These are phyloP conservation scores for Pythium periplocum DNA, from an alignment of 352 stramenopile genomes.

Conservation along the genomic window DNA sequence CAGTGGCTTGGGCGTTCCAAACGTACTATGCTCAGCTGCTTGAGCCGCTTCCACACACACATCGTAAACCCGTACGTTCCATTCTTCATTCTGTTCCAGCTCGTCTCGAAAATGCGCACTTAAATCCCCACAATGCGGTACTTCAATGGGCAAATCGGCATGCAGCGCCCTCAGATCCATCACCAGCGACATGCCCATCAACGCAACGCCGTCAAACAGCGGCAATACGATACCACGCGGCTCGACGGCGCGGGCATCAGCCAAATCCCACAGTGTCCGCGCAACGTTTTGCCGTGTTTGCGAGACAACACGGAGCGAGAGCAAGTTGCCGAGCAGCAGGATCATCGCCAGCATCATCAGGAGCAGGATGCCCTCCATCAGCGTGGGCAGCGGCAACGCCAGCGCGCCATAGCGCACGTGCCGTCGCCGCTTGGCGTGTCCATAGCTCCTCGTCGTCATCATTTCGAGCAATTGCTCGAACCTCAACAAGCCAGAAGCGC, in stretches of 20 bases:
- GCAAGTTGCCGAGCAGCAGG: constrained; percentile 13
- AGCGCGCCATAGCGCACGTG: neutral
- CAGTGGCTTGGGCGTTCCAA: constrained; percentile 20
- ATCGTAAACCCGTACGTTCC: constrained; percentile 62
- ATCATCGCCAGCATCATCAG: constrained; percentile 4
- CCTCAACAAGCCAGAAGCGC: no score
- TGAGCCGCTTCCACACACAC: constrained; percentile 39
- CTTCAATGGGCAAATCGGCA: constrained; percentile 54
- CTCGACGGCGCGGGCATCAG: constrained; percentile 22
- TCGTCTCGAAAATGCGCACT: constrained; percentile 25
- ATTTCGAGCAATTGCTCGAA: no score
- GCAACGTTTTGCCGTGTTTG: constrained; percentile 7
- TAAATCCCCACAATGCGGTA: constrained; percentile 68
- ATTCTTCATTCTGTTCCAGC: constrained; percentile 25
- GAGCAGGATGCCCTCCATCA: constrained; percentile 7
- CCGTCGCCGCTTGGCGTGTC: neutral
- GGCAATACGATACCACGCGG: constrained; percentile 54
- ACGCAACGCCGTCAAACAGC: constrained; percentile 56
- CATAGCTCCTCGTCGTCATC: no score
- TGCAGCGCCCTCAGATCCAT: constrained; percentile 48
- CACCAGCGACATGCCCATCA: constrained; percentile 55
- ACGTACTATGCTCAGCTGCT: constrained; percentile 17
- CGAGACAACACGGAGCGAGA: constrained; percentile 8
- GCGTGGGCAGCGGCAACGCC: constrained; percentile 7
- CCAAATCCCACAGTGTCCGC: constrained; percentile 13